phyloP scores from a whole-genome alignment of 805 yeast genomes.

The Saccharomycopsis capsularis region DNA sequence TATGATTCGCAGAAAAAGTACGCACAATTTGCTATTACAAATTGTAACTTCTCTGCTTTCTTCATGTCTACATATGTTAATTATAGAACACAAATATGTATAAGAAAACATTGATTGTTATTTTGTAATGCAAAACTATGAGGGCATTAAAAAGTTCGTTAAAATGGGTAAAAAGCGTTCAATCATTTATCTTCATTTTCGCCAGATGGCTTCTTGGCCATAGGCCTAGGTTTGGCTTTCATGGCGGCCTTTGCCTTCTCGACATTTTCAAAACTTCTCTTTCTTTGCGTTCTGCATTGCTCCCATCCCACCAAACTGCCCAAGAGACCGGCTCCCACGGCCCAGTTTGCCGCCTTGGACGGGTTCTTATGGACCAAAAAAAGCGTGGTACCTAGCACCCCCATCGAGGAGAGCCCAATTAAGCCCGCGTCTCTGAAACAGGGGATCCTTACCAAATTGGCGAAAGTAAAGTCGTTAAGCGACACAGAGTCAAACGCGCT shows the following conservation, averaged over 20 bases:
- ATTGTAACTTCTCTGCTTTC: too few relatives aligned
- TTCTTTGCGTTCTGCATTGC: slow-evolving; percentile 72
- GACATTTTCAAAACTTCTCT: slow-evolving; percentile 59
- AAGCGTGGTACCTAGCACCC: slow-evolving; percentile 60
- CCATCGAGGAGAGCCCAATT: slow-evolving; percentile 67
- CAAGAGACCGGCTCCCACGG: slow-evolving; percentile 65
- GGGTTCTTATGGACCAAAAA: slow-evolving; percentile 60
- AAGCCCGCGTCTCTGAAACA: slow-evolving; percentile 77
- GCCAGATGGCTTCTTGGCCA: slow-evolving; percentile 10
- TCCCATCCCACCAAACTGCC: slow-evolving; percentile 90
- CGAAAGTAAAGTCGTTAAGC: slow-evolving; percentile 44
- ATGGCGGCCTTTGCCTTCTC: slow-evolving; percentile 48
- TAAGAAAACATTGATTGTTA: background rate
- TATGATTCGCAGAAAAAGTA: background rate
- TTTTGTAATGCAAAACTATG: background rate
- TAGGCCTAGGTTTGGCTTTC: slow-evolving; percentile 13
- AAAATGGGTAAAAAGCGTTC: too few relatives aligned
- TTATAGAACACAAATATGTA: background rate
- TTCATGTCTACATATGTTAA: too few relatives aligned
- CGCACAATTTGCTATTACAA: too few relatives aligned
- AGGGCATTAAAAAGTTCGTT: too few relatives aligned
- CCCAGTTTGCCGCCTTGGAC: slow-evolving; percentile 69
- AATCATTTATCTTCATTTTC: background rate
- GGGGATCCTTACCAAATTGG: slow-evolving; percentile 52
- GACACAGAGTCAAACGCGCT: slow-evolving; percentile 39